These are phyloP conservation scores for Hymenoscyphus infarciens DNA, from an alignment of 2,329 filamentous ascomycete species.

Conservation along the genomic window DNA sequence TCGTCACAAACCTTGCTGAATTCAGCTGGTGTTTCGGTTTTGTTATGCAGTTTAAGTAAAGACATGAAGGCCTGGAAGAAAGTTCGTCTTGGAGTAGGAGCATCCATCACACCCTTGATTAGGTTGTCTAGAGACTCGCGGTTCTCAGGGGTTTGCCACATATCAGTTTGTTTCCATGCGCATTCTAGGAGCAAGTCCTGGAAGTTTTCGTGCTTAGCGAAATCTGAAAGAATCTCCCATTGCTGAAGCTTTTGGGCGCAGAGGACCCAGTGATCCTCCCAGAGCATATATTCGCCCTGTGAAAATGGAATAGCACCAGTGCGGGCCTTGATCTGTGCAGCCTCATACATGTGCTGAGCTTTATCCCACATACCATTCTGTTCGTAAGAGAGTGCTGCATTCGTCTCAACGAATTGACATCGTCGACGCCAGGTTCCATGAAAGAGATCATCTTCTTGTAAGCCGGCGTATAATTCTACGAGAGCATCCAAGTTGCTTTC, in stretches of 20 bases:
- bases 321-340: constrained; percentile 92
- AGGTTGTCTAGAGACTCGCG: constrained; percentile 87
- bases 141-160: constrained; percentile 84
- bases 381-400: constrained; percentile 94
- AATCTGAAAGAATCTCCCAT: constrained; percentile 97
- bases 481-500: constrained; percentile 96
- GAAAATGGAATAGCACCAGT: constrained; percentile 96
- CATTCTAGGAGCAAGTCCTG: constrained; percentile 94
- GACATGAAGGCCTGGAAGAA: constrained; percentile 99
- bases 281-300: constrained; percentile 95
- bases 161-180: constrained; percentile 92
- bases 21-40: constrained; percentile 73
- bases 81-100: constrained; percentile 84
- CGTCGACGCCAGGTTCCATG: constrained; percentile 95
- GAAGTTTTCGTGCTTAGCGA: constrained; percentile 97
- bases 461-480: constrained; percentile 83
- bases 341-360: constrained; percentile 93
- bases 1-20: constrained; percentile 93
- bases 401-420: constrained; percentile 96
- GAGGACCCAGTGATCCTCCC: constrained; percentile 98
- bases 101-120: constrained; percentile 96
- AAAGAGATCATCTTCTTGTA: constrained; percentile 96
- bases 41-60: constrained; percentile 87
- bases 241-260: constrained; percentile 98
- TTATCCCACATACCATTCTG: constrained; percentile 99